Evolutionary conservation across 257 asterid species (phyloP).

Genomic region (Nicotiana noctiflora): DNA sequence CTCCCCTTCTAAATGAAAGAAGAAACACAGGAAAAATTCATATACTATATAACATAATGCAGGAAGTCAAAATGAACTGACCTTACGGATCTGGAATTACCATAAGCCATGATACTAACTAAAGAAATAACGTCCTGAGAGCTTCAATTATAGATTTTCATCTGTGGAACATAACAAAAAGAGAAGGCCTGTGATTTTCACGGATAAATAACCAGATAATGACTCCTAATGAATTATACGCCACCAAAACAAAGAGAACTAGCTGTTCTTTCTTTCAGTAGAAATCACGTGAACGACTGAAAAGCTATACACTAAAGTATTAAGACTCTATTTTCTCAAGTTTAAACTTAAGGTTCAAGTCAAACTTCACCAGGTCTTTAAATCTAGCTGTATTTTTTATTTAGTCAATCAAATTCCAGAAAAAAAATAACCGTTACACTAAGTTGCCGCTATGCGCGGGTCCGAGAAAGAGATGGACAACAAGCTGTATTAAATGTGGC

Average conservation of each 20-base stretch:
- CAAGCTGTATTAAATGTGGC: too few species aligned
- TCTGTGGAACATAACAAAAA: constrained; percentile 26
- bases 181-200: constrained; percentile 10
- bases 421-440: too few species aligned
- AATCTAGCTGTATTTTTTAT: constrained; percentile 19
- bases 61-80: constrained; percentile 14
- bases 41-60: neutral
- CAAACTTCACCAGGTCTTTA: constrained; percentile 46
- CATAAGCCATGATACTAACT: constrained; percentile 46
- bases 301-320: constrained; percentile 25
- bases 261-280: constrained; percentile 34
- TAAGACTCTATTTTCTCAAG: constrained; percentile 13
- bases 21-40: neutral
- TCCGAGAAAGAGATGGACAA: too few species aligned
- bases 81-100: constrained; percentile 74
- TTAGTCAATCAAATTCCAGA: constrained; percentile 5
- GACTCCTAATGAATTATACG: constrained; percentile 21
- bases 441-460: too few species aligned
- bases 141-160: constrained; percentile 18
- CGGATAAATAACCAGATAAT: constrained; percentile 18
- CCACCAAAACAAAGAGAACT: constrained; percentile 29
- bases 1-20: neutral
- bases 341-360: constrained; percentile 40
- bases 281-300: constrained; percentile 55
- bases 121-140: constrained; percentile 19